Base-by-base conservation (phyloP, 352 stramenopile species). In the Globisporangium alternatum region DNA sequence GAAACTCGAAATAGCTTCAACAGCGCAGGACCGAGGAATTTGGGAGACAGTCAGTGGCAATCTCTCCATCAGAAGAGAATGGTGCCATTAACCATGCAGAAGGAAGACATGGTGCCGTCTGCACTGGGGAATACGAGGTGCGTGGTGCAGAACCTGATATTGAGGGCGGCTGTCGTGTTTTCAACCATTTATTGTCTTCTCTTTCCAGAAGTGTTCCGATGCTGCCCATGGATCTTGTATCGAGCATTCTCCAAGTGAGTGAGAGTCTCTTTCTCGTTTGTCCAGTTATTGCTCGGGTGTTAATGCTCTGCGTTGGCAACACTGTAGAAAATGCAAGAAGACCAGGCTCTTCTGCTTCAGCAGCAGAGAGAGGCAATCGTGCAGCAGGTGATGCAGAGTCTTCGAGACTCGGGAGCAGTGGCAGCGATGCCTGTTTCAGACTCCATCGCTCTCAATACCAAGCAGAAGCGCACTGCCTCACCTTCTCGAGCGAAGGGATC, bases 321-420 rank as follows among this genome's bases (percentile, higher is more conserved):
- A 35, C 31, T 39, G 37, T 48, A 76, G 66, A 59, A 67, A 68
- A 64, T 79, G 61, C 68, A 69, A 54, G 28, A 51, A 22, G 76
- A 89, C 12, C 81, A 91, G 55, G 66, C 76, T 37, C 60, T 49
- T n/a, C 70, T 86, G 25, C 66, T 92, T 0, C 49, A 79, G 33
- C 71, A 86, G 33, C 79, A 92, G 57, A 71, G 80, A 56, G 70
- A 81, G 45, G 67, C 62, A 0, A 89, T 92, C 37, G 75, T 92
- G 9, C 78, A 82, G 52, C 76, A 88, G 64, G 81, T 92, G 12
- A 64, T 92, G 56, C 45, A 77, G 33, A 81, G 49, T 37, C 72
- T 92, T n/a, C 68, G 71, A 31, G 69, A 69, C 3, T 76, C 69
- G 28, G 75, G 75, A 17, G 51, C 58, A 15, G 19, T 69, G 54